A percentile compares a stretch with the other conserved stretches of the same genome.
Conservation (phyloP, 164 flowering plant genomes). For the Amborella trichopoda region DNA sequence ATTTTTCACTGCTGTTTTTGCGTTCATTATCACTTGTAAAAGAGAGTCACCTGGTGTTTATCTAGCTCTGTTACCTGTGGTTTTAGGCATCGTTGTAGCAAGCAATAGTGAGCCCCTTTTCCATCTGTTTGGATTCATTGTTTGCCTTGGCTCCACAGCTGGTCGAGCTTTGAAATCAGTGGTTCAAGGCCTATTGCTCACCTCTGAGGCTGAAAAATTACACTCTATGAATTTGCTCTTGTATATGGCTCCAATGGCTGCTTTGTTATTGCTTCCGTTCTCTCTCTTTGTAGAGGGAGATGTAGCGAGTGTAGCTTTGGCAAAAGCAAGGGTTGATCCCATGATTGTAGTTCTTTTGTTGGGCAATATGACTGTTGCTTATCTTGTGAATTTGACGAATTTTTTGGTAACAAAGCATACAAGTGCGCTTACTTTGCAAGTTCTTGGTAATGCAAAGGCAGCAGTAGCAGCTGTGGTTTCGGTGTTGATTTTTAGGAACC, state of each 20-base stretch:
- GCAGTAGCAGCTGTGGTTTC: conserved; percentile 95
- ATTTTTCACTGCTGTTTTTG: conserved; percentile 87
- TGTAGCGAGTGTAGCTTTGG: conserved; percentile 40
- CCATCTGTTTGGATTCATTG: conserved; percentile 67
- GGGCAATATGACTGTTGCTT: conserved; percentile 88
- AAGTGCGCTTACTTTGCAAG: conserved; percentile 87
- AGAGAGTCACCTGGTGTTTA: conserved; percentile 67
- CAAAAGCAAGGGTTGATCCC: conserved; percentile 43
- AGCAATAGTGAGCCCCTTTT: conserved; percentile 87
- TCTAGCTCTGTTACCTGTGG: conserved; percentile 71
- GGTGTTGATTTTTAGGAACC: conserved; percentile 82
- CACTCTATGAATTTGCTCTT: conserved; percentile 87
- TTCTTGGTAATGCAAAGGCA: conserved; percentile 89
- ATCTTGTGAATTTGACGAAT: conserved; percentile 86
- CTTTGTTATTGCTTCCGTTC: conserved; percentile 57
- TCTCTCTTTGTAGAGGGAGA: conserved; percentile 78
- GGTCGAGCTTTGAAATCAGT: conserved; percentile 87
- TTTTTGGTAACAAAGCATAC: conserved; percentile 94
- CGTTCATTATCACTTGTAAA: conserved; percentile 70
- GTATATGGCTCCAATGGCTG: conserved; percentile 98
- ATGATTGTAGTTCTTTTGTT: conserved; percentile 48
- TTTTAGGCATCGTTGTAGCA: conserved; percentile 72
- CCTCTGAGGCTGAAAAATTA: conserved; percentile 67
- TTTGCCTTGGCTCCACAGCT: conserved; percentile 77
- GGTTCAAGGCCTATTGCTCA: conserved; percentile 68